Base-by-base conservation (phyloP, 495 filamentous ascomycete species). In the Penicillium cosmopolitanum region DNA sequence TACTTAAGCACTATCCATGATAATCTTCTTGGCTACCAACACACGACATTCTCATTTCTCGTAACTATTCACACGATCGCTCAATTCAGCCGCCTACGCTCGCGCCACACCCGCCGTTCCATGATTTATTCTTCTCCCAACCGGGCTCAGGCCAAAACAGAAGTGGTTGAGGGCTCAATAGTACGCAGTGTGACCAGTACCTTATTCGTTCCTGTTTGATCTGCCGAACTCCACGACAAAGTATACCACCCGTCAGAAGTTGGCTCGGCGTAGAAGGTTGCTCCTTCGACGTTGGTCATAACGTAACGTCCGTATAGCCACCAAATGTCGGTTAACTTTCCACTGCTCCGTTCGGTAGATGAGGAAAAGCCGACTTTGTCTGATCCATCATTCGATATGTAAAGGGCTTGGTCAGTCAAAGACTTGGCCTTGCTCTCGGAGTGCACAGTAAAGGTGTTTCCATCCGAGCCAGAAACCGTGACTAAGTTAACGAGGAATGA, bases 261-360 rank as follows among this genome's bases (percentile, higher is more conserved):
- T 5, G 38, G 40, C 50, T 51, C 53, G 4, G 57, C 64, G 28
- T 64, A 66, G 13, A 66, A 66, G 18, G 38, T 64, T 23, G 54
- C 61, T 12, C 54, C 54, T 18, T 53, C 46, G 7, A 66, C 33
- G 0, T 47, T 63, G 34, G 50, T 51, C 34, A 64, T 51, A 9
- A 66, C 61, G 55, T 63, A 66, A 8, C 34, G 47, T 4, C 64
- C 64, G 11, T 66, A 64, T 4, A 50, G 33, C 23, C 61, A 61
- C 57, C 60, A 66, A 2, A 66, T 47, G n/a, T 64, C 35, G 23
- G 57, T 64, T 7, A 64, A 38, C 16, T 54, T 55, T 6, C 16
- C 38, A 1, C 23, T 31, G 46, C 47, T 42, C 23, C 21, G 21
- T n/a, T 48, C 46, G 3, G 46, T 25, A 3, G 53, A 25, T 4